Base-by-base conservation (phyloP, 371 early-diverging fungal genomes). In the Rhizopus stolonifer region DNA sequence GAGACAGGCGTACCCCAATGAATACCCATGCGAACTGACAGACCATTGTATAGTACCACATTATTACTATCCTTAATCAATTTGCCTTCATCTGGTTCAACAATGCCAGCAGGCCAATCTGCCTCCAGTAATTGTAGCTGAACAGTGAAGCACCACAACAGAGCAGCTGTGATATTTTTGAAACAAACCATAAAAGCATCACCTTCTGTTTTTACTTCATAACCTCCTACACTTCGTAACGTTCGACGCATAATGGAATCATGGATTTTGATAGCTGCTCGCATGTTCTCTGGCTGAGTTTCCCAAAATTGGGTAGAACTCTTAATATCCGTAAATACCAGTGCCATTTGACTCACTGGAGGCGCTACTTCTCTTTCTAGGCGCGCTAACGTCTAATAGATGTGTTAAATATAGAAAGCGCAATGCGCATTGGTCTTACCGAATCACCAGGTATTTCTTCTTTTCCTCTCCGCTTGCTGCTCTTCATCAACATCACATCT, bases 181-280 rank as follows among this genome's bases (percentile, higher is more conserved):
- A 96, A 96, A 46, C 87, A 87, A 33, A 94, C 92, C 91, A 94
- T 94, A 65, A 95, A 90, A 3, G 94, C 93, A 62, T 96, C 96
- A 38, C 96, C 96, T 77, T 96, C 96, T 3, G 94, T 95, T 63
- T 95, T 95, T 43, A 96, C 96, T 65, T 96, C 96, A 58, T 95
- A 96, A 17, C 96, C 96, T 32, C 93, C 92, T 26, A 87, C 84
- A 29, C 79, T 81, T 38, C 89, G 80, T 42, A 96, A 74, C 34
- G 87, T 81, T 45, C 87, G 78, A 7, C 95, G 79, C 91, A 96
- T 91, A 7, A 87, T 80, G 17, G 64, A 55, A 66, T 94, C 93
- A 67, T 96, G 96, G 19, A 85, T 82, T 65, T 89, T 88, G 67
- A 93, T 89, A 6, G 95, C 91, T 29, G 82, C 74, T 39, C 87